phyloP scores from a whole-genome alignment of 371 early-diverging fungal species.

The Capniomyces stellatus region DNA sequence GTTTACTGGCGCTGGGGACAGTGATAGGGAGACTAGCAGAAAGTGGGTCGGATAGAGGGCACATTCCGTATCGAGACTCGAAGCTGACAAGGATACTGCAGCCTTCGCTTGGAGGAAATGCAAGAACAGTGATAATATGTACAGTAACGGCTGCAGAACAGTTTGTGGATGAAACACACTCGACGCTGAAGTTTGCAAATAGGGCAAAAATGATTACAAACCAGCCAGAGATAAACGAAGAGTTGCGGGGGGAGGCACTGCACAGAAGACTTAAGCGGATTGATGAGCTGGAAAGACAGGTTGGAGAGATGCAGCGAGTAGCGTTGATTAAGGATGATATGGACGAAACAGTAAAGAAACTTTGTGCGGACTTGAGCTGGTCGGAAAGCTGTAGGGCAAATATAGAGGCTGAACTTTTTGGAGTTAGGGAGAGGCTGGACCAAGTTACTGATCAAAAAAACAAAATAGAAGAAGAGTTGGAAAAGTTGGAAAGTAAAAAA shows the following conservation, averaged over 20 bases:
- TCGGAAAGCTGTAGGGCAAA: background rate
- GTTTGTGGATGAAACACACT: conserved; percentile 38
- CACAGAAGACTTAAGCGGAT: conserved; percentile 26
- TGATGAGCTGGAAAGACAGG: conserved; percentile 28
- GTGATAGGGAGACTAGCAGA: conserved; percentile 92
- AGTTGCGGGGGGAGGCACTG: conserved; percentile 30
- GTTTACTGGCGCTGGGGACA: conserved; percentile 85
- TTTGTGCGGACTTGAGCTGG: background rate
- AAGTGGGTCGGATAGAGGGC: conserved; percentile 29
- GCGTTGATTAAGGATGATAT: background rate
- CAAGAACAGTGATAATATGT: conserved; percentile 47
- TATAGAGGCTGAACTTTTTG: background rate
- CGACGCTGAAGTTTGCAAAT: conserved; percentile 54
- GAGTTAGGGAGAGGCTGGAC: too few species aligned
- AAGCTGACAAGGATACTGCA: conserved; percentile 58
- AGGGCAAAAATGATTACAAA: conserved; percentile 50
- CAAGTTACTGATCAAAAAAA: too few species aligned
- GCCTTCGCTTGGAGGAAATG: conserved; percentile 51
- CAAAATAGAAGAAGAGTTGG: too few species aligned
- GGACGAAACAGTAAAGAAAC: background rate
- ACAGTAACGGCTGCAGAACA: conserved; percentile 37
- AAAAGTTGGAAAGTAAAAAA: too few species aligned
- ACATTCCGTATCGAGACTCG: conserved; percentile 31
- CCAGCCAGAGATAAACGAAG: conserved; percentile 44
- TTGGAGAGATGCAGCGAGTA: conserved; percentile 15